These are phyloP conservation scores for Saccharum hybrid DNA, from an alignment of 202 grass and related monocot species.

Conservation along the genomic window DNA sequence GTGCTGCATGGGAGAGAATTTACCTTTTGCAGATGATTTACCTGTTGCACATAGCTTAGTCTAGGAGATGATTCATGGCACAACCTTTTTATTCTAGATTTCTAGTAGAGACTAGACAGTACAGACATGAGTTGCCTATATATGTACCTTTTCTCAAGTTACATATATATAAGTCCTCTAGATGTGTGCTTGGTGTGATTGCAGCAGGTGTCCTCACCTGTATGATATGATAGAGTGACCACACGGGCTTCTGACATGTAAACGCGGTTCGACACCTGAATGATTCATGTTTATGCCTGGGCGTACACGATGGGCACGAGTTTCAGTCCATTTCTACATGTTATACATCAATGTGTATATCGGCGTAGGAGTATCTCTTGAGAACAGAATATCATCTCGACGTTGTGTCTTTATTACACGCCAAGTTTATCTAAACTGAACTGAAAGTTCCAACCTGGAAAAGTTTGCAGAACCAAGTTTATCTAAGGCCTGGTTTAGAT, in stretches of 20 bases:
- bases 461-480: background rate
- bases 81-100: background rate
- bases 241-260: constrained; percentile 4
- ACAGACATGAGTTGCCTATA: background rate
- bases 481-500: too few relatives aligned
- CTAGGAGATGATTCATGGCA: constrained; percentile 17
- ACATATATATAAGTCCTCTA: background rate
- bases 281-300: background rate
- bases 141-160: background rate
- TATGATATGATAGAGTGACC: background rate
- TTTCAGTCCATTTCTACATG: background rate
- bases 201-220: background rate
- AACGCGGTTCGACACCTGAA: background rate
- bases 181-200: constrained; percentile 11
- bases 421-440: background rate
- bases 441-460: background rate
- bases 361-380: too few relatives aligned
- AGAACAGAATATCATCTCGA: background rate
- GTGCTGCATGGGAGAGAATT: constrained; percentile 1
- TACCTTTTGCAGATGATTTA: background rate
- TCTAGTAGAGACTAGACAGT: constrained; percentile 5
- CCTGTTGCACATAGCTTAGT: background rate
- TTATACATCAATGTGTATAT: too few relatives aligned
- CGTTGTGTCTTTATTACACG: background rate
- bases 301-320: too few relatives aligned